A percentile compares a stretch with the other conserved stretches of the same genome.
These are phyloP conservation scores for Penicillium griseofulvum DNA, from an alignment of 2,329 filamentous ascomycete genomes.

Conservation along the genomic window DNA sequence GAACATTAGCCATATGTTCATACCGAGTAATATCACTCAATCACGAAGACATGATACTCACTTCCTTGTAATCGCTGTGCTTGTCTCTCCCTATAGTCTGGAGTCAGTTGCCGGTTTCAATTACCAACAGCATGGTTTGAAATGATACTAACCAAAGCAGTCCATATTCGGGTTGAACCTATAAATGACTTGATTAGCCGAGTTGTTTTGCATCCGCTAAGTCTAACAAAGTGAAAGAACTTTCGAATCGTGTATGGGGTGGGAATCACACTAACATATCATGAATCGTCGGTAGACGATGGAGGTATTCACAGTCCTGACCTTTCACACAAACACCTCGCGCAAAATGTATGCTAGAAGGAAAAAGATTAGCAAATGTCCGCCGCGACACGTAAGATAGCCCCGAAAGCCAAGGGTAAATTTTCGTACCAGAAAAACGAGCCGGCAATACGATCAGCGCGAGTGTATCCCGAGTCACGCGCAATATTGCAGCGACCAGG, in stretches of 20 bases:
- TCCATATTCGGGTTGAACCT: conserved; percentile 86
- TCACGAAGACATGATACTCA: neutral
- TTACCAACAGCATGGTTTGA: conserved; percentile 31
- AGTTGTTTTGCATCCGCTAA: neutral
- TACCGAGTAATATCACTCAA: neutral
- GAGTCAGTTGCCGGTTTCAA: neutral
- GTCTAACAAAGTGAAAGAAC: neutral
- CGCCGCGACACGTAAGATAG: conserved; percentile 73
- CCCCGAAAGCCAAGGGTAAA: neutral
- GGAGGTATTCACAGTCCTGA: conserved; percentile 89
- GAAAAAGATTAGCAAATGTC: conserved; percentile 31
- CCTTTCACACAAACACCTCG: conserved; percentile 62
- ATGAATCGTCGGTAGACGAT: conserved; percentile 79
- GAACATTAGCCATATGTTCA: neutral
- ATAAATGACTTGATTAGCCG: neutral
- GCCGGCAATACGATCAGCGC: conserved; percentile 71
- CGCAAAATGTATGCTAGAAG: conserved; percentile 13
- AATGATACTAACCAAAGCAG: conserved; percentile 92
- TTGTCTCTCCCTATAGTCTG: conserved; percentile 15
- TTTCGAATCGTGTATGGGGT: neutral
- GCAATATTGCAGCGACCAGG: conserved; percentile 84
- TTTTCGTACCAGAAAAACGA: conserved; percentile 71
- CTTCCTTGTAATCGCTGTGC: conserved; percentile 22
- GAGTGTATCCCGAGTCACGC: conserved; percentile 74
- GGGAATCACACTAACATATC: conserved; percentile 55